Base-by-base conservation (phyloP, 371 early-diverging fungal genomes). In the Mucor racemosus region DNA sequence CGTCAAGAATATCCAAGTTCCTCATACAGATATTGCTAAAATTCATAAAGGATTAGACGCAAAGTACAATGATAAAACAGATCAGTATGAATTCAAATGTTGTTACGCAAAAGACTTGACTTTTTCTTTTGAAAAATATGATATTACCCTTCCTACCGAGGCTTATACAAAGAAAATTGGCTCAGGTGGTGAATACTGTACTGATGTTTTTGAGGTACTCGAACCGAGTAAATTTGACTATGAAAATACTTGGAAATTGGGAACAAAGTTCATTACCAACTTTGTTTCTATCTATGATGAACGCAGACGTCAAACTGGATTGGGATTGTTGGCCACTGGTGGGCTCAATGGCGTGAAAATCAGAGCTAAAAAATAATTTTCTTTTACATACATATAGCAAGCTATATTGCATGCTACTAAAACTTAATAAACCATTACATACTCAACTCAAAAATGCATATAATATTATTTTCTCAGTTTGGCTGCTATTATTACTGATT, bases 241-340 rank as follows among this genome's bases (percentile, higher is more conserved):
- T 26, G 21, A 13, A 5, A 54, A 39, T 19, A 60, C n/a, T 26
- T 69, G 68, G 64, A 40, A 44, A 31, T 56, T 69, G 14, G 69
- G 69, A 1, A 60, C 42, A 33, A 58, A 41, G 9, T 64, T 64
- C 34, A 38, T 69, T 31, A 42, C 26, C 9, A 60, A 60, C 34
- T 64, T 64, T 17, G 55, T 40, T 11, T 21, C 63, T 7, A 41
- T 62, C 19, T 62, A 31, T 7, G 35, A 35, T 41, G 5, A 8
- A 31, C 10, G 54, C 14, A 36, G 53, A 26, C 10, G 19, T 4
- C 53, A 54, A 33, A 62, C 63, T 10, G 63, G 63, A 26, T n/a
- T 62, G 10, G 54, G 40, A 38, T 41, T 62, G 15, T 19, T 38
- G 4, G 35, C 26, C n/a, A 14, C 14, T 17, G 15, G 34, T 50